Evolutionary conservation across 257 asterid species (phyloP), one percentile per base, ranked within the genome.

Genomic region (Ilex aquifolium): DNA sequence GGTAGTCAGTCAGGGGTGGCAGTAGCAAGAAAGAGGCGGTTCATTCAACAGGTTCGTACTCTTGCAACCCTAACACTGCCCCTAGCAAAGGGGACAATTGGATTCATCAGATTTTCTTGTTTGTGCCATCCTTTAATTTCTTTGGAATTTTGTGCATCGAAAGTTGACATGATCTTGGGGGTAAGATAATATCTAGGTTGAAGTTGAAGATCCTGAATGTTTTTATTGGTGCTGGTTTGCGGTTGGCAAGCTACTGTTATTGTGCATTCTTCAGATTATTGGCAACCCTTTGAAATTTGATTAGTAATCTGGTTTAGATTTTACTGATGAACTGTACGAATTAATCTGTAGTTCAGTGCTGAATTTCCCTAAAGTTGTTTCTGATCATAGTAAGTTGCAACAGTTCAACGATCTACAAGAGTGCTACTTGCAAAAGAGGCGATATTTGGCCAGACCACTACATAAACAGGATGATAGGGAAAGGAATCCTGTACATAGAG

Each of bases 381-480:
- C 14, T 30, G 51, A 63, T 46, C 32, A 64, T 40, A 30, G 50
- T 61, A 30, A 57, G 31, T 53, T 62, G 53, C 69, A 59, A 59
- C 87, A 86, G 96, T 84, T 89, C 74, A 79, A 73, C 54, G 93
- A 86, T 68, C 92, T 89, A 16, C 95, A 86, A 82, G 93, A 84
- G 31, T 86, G 91, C 70, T 89, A 89, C 74, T 69, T 89, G 76
- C 96, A 89, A 79, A 89, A 76, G 67, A 74, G 90, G 60, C 78
- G 87, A 31, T 69, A 60, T 66, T 84, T 82, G 87, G 88, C 72
- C 0, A 81, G 70, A 74, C 78, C 65, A 53, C 59, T 57, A n/a
- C 76, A 67, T 29, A 83, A 80, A 66, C 81, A 71, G 69, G 82
- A 72, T 60, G 87, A 74, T 56, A 69, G 54, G 31, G 78, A 63